Percentiles rank a stretch among this genome's conserved stretches.
Conservation (phyloP, 75 land plant species). For the Cryptomeria japonica region DNA sequence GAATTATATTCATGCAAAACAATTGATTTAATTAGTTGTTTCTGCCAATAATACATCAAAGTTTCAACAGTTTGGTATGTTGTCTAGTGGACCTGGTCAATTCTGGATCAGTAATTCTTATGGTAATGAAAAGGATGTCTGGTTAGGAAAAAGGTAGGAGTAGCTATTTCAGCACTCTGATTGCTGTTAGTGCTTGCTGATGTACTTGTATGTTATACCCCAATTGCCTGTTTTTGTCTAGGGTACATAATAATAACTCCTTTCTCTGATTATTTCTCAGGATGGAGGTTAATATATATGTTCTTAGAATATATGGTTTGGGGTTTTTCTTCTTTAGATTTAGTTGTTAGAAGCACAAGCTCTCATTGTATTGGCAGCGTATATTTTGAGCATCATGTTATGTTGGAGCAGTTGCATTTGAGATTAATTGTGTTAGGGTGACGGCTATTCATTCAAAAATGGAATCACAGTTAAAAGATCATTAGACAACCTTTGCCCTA, state of each 20-base stretch:
- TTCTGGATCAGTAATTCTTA: neutral
- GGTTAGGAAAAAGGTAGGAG: neutral
- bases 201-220: neutral
- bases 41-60: too few species aligned
- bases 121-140: neutral
- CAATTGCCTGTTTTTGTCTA: too few species aligned
- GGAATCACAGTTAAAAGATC: neutral
- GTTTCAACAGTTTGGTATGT: neutral
- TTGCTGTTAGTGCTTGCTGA: neutral
- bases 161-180: neutral
- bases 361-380: neutral
- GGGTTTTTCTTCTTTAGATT: neutral
- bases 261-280: neutral
- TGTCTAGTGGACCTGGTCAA: neutral
- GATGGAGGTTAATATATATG: neutral
- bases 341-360: neutral
- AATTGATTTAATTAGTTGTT: too few species aligned
- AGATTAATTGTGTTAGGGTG: neutral
- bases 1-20: neutral
- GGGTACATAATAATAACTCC: too few species aligned
- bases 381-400: neutral
- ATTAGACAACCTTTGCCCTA: neutral
- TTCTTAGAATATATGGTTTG: neutral
- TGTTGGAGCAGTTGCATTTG: neutral
- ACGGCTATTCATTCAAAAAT: neutral